phyloP scores from a whole-genome alignment of 2,329 filamentous ascomycete genomes.

The Helicocarpus griseus region DNA sequence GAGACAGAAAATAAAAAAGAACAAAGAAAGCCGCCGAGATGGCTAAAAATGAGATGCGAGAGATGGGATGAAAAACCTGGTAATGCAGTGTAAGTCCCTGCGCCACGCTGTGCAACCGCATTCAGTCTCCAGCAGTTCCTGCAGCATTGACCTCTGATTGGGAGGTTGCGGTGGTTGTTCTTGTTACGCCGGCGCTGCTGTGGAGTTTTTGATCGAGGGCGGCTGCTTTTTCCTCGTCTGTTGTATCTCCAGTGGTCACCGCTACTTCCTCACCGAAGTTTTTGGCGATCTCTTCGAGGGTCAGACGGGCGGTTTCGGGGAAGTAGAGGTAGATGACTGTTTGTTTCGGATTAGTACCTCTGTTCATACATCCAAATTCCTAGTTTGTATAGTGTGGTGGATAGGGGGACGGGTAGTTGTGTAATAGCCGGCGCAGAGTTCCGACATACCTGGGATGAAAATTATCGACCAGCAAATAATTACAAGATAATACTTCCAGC shows the following conservation, averaged over 20 bases:
- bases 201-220: slow-evolving; percentile 13
- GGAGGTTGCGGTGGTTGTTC: not conserved
- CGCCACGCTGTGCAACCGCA: not conserved
- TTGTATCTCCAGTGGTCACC: slow-evolving; percentile 36
- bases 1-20: not conserved
- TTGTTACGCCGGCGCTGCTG: not conserved
- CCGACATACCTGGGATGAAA: slow-evolving; percentile 29
- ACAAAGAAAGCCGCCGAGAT: no score
- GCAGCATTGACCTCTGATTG: not conserved
- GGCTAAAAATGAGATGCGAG: no score
- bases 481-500: slow-evolving; percentile 44
- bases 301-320: slow-evolving; percentile 34
- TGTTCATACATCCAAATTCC: not conserved
- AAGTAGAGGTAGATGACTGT: slow-evolving; percentile 37
- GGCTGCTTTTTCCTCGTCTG: slow-evolving; percentile 28
- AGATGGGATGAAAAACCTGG: not conserved
- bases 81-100: not conserved
- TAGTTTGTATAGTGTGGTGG: not conserved
- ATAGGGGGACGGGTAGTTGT: not conserved
- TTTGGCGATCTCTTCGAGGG: slow-evolving; percentile 37
- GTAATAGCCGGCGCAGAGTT: not conserved
- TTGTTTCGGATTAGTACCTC: not conserved
- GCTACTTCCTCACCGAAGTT: slow-evolving; percentile 44
- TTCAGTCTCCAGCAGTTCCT: not conserved
- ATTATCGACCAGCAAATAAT: slow-evolving; percentile 37